Conservation (phyloP, 179 eudicot genomes). For the Gypsophila paniculata region DNA sequence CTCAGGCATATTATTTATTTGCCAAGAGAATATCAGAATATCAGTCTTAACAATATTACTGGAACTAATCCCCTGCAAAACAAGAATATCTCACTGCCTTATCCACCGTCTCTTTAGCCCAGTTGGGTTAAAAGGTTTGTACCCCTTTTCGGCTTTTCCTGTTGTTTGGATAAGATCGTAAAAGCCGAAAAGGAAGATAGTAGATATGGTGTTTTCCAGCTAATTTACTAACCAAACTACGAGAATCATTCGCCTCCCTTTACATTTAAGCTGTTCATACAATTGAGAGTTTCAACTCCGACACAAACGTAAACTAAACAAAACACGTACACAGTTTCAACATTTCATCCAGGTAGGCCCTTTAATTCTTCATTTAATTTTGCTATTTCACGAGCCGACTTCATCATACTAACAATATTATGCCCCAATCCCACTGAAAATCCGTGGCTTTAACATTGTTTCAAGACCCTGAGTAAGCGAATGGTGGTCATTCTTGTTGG, state of each 20-base stretch:
- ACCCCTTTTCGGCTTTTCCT: neutral
- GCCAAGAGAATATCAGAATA: neutral
- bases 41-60: neutral
- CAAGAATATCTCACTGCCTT: too few species aligned
- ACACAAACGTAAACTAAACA: too few species aligned
- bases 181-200: too few species aligned
- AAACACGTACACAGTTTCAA: too few species aligned
- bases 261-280: too few species aligned
- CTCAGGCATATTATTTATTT: slow-evolving; percentile 21
- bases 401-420: neutral
- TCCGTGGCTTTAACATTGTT: neutral
- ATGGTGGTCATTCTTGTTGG: neutral
- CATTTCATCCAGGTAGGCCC: too few species aligned
- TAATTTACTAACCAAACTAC: too few species aligned
- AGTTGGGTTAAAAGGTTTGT: neutral
- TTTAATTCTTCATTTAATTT: too few species aligned
- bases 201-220: too few species aligned
- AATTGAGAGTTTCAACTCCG: too few species aligned
- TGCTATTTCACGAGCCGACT: neutral
- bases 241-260: too few species aligned
- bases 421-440: neutral
- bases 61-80: neutral
- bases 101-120: neutral
- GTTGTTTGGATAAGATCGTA: too few species aligned
- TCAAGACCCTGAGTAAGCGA: neutral